Conservation (phyloP, 371 early-diverging fungal species). For the Phascolomyces articulosus region DNA sequence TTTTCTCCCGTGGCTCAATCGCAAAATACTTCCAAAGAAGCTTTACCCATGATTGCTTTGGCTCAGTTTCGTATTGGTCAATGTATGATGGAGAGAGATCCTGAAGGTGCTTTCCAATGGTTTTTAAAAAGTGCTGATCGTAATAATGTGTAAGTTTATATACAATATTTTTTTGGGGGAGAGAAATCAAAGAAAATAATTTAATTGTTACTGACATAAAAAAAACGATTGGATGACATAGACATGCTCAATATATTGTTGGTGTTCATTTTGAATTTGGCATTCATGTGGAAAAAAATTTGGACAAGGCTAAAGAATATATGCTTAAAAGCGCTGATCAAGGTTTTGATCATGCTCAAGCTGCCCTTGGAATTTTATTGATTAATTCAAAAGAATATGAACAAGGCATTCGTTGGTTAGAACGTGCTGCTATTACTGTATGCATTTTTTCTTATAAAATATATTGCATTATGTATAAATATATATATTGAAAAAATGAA, state of each 20-base stretch:
- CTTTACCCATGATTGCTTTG: slow-evolving; percentile 31
- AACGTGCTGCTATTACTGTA: slow-evolving; percentile 39
- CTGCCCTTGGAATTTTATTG: slow-evolving; percentile 36
- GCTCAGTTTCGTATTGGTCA: slow-evolving; percentile 30
- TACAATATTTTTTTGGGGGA: slow-evolving; percentile 5
- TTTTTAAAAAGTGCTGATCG: slow-evolving; percentile 31
- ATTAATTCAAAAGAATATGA: slow-evolving; percentile 24
- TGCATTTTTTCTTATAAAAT: slow-evolving; percentile 1
- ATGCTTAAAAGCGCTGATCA: slow-evolving; percentile 41
- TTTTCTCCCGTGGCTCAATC: slow-evolving; percentile 70
- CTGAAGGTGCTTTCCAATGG: slow-evolving; percentile 21
- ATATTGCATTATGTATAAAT: too few species aligned
- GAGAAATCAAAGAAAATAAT: too few species aligned
- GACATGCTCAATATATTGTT: slow-evolving; percentile 33
- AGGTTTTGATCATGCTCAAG: slow-evolving; percentile 43
- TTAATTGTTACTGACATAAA: too few species aligned
- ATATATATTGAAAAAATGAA: too few species aligned
- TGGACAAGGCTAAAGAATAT: slow-evolving; percentile 27
- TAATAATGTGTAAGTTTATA: slow-evolving; percentile 28
- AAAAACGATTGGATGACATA: too few species aligned
- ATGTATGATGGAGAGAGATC: slow-evolving; percentile 21
- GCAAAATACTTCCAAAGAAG: slow-evolving; percentile 63
- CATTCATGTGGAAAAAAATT: slow-evolving; percentile 19
- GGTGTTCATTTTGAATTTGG: slow-evolving; percentile 28
- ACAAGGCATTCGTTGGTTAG: slow-evolving; percentile 44